Base-by-base conservation (phyloP, 192 early-diverging fungal species). In the Umbelopsis vinacea region DNA sequence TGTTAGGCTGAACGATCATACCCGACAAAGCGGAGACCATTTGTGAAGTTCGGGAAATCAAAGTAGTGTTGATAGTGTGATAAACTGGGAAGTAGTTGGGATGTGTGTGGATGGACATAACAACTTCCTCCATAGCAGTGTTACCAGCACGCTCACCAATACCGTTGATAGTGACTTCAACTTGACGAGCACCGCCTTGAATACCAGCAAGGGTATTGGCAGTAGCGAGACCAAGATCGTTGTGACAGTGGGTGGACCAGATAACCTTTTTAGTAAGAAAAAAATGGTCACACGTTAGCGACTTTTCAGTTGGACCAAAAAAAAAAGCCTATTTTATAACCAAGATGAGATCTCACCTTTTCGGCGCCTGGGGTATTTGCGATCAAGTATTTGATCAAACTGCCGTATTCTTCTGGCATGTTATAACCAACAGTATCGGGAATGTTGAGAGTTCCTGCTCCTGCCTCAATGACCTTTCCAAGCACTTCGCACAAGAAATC, bases 71-170 rank as follows among this genome's bases (percentile, higher is more conserved):
- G 82, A 97, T 89, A 0, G 91, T 92, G 84, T 95, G 93, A 78
- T 92, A 89, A 14, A 98, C 96, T 7, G 94, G 94, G 85, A 90
- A 98, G 43, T 83, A 81, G 52, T 82, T 77, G n/a, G 95, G 94
- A 57, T 98, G 97, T 43, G 95, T 97, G 77, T 95, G 93, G 33
- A 97, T 85, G 60, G 93, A 89, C 96, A 98, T 97, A 21, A 97
- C 93, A 12, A 98, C 85, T 80, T 98, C 96, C 75, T 98, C 97
- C 75, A 98, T 83, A 19, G 97, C 86, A 6, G 97, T 98, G 81
- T 98, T 98, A 52, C 97, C 96, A 23, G 97, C 97, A 67, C 97
- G 95, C 84, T 98, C 97, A 67, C 97, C 97, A 73, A 98, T 98
- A 35, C 97, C 97, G 84, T 97, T 97, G 76, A 98, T 94, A 0